Conservation (phyloP, 2,329 filamentous ascomycete species). For the Xylariaceae sp. region DNA sequence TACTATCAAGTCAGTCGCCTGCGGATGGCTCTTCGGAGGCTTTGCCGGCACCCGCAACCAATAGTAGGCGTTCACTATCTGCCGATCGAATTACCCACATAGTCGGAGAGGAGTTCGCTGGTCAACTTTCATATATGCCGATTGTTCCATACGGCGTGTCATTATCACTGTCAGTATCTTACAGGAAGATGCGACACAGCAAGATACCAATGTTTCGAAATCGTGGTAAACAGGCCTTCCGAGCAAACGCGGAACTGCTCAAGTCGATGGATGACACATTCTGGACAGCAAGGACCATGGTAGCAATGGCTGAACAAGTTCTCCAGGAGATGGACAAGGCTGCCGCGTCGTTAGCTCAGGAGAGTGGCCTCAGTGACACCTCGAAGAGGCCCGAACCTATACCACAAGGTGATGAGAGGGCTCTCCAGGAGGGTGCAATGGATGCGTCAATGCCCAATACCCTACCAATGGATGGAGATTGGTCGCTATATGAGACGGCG, state of each 20-base stretch:
- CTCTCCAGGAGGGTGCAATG: slow-evolving; percentile 2
- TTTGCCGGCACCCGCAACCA: slow-evolving; percentile 44
- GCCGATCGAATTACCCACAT: slow-evolving; percentile 54
- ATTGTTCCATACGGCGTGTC: slow-evolving; percentile 60
- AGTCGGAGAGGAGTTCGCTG: slow-evolving; percentile 47
- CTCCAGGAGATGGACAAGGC: slow-evolving; percentile 53
- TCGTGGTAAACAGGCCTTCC: slow-evolving; percentile 51
- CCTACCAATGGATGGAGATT: slow-evolving; percentile 23
- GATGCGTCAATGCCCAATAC: too few relatives aligned
- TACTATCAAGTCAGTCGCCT: slow-evolving; percentile 54
- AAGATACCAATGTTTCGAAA: slow-evolving; percentile 54
- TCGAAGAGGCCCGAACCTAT: slow-evolving; percentile 16
- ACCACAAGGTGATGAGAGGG: slow-evolving; percentile 9
- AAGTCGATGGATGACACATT: slow-evolving; percentile 52
- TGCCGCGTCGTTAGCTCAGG: slow-evolving; percentile 39
- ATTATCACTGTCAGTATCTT: slow-evolving; percentile 57
- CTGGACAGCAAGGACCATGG: slow-evolving; percentile 52
- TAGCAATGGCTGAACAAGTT: slow-evolving; percentile 50
- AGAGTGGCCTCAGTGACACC: slow-evolving; percentile 17
- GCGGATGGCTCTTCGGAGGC: slow-evolving; percentile 35
- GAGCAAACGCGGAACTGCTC: slow-evolving; percentile 49
- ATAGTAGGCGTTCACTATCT: slow-evolving; percentile 53
- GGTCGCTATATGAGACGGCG: slow-evolving; percentile 37
- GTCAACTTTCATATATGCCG: slow-evolving; percentile 43
- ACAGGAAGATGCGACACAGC: slow-evolving; percentile 60